Conservation (phyloP, 2,329 filamentous ascomycete genomes). For the Aspergillus sp. region DNA sequence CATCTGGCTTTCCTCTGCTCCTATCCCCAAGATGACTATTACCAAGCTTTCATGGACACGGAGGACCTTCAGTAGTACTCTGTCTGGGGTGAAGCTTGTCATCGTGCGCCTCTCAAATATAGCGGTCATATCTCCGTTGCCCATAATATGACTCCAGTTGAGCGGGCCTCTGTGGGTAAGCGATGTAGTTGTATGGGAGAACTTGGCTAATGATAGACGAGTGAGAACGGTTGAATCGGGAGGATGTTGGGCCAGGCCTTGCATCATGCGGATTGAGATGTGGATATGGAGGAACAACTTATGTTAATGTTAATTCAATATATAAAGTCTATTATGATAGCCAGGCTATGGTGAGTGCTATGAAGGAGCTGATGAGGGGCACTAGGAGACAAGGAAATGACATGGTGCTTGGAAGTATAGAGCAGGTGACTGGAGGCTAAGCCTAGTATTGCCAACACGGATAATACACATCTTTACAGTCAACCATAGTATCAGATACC, state of each 20-base stretch:
- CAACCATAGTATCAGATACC: too few relatives aligned
- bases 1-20: background rate
- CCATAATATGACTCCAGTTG: conserved; percentile 48
- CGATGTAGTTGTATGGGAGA: conserved; percentile 47
- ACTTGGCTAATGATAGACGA: conserved; percentile 42
- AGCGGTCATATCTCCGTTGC: conserved; percentile 38
- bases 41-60: conserved; percentile 42
- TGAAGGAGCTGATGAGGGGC: background rate
- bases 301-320: background rate
- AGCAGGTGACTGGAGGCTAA: conserved; percentile 7
- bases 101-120: conserved; percentile 36
- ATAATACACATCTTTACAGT: too few relatives aligned
- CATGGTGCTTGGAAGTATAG: background rate
- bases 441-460: background rate
- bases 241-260: conserved; percentile 11
- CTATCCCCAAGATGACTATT: conserved; percentile 8
- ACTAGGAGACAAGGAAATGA: background rate
- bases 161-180: conserved; percentile 41
- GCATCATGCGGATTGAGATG: conserved; percentile 11
- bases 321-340: background rate
- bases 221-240: conserved; percentile 19
- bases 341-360: background rate
- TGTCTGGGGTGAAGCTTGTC: conserved; percentile 7
- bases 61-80: conserved; percentile 37
- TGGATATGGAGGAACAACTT: background rate